phyloP scores from a whole-genome alignment of 306 rosid species.

The Quercus mongolica region DNA sequence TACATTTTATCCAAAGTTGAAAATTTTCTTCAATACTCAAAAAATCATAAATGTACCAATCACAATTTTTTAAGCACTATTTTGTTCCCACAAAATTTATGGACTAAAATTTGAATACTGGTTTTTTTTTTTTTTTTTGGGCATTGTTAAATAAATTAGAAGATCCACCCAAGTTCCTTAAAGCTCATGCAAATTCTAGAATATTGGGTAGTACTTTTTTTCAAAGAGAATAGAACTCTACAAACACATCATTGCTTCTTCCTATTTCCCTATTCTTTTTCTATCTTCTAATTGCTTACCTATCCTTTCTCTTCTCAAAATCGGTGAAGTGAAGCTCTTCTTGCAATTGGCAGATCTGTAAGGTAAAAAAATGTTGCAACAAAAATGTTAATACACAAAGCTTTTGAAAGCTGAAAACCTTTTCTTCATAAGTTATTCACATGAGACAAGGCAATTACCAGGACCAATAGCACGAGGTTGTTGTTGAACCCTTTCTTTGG shows the following conservation, averaged over 20 bases:
- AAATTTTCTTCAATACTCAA: too few relatives aligned
- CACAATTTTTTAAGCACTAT: too few relatives aligned
- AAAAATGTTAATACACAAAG: not conserved
- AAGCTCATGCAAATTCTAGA: too few relatives aligned
- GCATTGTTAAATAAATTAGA: not conserved
- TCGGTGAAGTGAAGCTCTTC: slow-evolving; percentile 82
- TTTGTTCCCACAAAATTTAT: too few relatives aligned
- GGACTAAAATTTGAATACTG: too few relatives aligned
- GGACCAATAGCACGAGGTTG: slow-evolving; percentile 32
- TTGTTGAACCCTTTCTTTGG: slow-evolving; percentile 20
- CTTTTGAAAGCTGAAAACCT: not conserved
- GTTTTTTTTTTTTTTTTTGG: too few relatives aligned
- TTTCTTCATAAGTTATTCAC: not conserved
- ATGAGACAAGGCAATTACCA: slow-evolving; percentile 22
- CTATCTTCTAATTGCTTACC: slow-evolving; percentile 31
- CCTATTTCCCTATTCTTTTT: not conserved
- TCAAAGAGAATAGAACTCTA: too few relatives aligned
- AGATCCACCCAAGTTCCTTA: too few relatives aligned
- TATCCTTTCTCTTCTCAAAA: slow-evolving; percentile 86
- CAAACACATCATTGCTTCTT: too few relatives aligned
- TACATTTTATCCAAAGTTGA: too few relatives aligned
- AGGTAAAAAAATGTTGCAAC: not conserved
- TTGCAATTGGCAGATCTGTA: slow-evolving; percentile 67
- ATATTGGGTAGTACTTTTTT: too few relatives aligned
- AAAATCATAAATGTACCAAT: too few relatives aligned